phyloP scores from a whole-genome alignment of 2,329 filamentous ascomycete species.

The Monosporascus sp. region DNA sequence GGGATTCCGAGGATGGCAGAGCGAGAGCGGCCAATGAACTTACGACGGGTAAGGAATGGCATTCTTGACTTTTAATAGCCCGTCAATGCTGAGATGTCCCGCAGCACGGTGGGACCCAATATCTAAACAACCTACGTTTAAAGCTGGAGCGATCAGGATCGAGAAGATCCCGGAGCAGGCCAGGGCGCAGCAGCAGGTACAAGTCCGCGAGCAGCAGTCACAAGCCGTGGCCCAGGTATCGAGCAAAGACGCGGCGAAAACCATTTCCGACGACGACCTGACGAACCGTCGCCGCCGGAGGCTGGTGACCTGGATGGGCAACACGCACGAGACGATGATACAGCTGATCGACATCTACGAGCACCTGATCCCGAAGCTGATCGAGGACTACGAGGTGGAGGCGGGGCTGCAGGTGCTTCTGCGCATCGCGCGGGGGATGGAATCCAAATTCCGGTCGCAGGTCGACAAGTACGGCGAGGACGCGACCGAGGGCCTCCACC shows the following conservation, averaged over 20 bases:
- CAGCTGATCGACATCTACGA: constrained; percentile 20
- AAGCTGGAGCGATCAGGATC: constrained; percentile 28
- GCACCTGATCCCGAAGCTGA: constrained; percentile 17
- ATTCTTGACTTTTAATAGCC: neutral
- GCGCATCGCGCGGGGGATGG: constrained; percentile 18
- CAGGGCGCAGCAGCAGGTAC: constrained; percentile 5
- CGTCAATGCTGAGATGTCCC: neutral
- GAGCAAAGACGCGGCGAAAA: neutral
- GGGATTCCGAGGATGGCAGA: constrained; percentile 25
- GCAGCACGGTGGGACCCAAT: constrained; percentile 25
- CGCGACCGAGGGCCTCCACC: constrained; percentile 14
- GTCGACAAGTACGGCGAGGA: constrained; percentile 23
- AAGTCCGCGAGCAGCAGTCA: no score
- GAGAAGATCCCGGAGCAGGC: constrained; percentile 23
- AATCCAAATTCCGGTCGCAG: constrained; percentile 14
- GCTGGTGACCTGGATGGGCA: constrained; percentile 27
- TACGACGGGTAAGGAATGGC: constrained; percentile 22
- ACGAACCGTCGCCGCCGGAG: constrained; percentile 17
- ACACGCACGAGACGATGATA: constrained; percentile 21
- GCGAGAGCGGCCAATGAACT: constrained; percentile 31
- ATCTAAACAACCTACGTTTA: constrained; percentile 32
- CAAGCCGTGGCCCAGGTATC: no score
- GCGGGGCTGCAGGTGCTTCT: constrained; percentile 22
- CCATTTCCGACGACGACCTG: constrained; percentile 6
- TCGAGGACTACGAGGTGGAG: constrained; percentile 26